Percentiles rank a stretch among this genome's conserved stretches.
phyloP scores from a whole-genome alignment of 2,329 filamentous ascomycete genomes.

The Aspergillus udagawae region DNA sequence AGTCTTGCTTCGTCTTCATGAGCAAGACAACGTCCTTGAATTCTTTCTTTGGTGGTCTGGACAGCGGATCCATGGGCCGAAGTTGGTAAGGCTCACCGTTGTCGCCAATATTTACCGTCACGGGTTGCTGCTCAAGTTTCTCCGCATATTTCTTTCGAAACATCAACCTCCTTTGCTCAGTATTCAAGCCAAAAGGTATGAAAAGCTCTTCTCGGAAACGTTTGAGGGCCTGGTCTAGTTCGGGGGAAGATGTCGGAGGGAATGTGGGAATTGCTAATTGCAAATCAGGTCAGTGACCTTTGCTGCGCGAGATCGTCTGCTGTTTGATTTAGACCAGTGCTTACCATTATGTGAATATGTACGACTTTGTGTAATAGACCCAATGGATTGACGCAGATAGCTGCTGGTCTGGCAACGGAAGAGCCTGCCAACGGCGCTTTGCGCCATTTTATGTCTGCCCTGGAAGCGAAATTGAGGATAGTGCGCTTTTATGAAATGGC shows the following conservation, averaged over 20 bases:
- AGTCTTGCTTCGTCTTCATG: slow-evolving; percentile 37
- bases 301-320: neutral
- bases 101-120: slow-evolving; percentile 37
- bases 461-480: neutral
- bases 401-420: slow-evolving; percentile 34
- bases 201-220: slow-evolving; percentile 43
- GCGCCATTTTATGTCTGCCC: slow-evolving; percentile 32
- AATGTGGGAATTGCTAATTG: slow-evolving; percentile 37
- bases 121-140: slow-evolving; percentile 36
- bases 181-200: slow-evolving; percentile 37
- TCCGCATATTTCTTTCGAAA: slow-evolving; percentile 35
- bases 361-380: slow-evolving; percentile 29
- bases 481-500: neutral
- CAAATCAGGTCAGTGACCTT: neutral
- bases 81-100: slow-evolving; percentile 38
- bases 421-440: slow-evolving; percentile 34
- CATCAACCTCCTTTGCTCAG: slow-evolving; percentile 36
- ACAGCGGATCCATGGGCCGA: slow-evolving; percentile 31
- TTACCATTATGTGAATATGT: slow-evolving; percentile 30
- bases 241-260: slow-evolving; percentile 34
- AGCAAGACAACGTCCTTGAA: slow-evolving; percentile 28
- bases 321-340: neutral
- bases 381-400: slow-evolving; percentile 28
- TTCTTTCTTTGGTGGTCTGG: slow-evolving; percentile 32
- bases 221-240: slow-evolving; percentile 39